phyloP scores from a whole-genome alignment of 1,284 basidiomycete genomes.

The Ceraceosorus bombacis region DNA sequence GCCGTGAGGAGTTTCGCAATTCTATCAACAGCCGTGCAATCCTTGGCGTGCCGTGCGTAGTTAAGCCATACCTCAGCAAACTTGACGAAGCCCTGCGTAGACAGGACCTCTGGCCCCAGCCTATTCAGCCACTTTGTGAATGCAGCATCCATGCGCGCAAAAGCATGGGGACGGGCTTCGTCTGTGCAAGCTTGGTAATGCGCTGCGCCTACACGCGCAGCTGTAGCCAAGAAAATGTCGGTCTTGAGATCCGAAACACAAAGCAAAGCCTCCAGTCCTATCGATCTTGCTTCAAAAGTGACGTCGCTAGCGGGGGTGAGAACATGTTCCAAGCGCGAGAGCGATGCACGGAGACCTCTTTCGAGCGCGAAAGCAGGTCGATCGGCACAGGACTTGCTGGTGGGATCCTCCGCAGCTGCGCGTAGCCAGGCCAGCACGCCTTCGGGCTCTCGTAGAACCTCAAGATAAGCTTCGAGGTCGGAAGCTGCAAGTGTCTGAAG shows the following conservation, averaged over 20 bases:
- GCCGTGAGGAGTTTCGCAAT: background rate
- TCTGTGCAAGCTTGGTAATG: conserved; percentile 16
- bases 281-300: conserved; percentile 4
- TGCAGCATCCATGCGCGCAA: conserved; percentile 16
- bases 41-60: conserved; percentile 11
- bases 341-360: background rate
- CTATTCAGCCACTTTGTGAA: conserved; percentile 14
- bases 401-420: background rate
- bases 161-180: conserved; percentile 15
- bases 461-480: background rate
- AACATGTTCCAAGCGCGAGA: background rate
- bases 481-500: background rate
- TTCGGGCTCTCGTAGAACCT: background rate
- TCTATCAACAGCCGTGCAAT: background rate
- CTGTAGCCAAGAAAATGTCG: conserved; percentile 32
- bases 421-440: background rate
- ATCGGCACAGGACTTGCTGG: background rate
- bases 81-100: background rate
- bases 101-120: background rate
- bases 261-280: conserved; percentile 22
- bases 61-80: conserved; percentile 30
- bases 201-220: conserved; percentile 18
- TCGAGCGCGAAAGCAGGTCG: conserved; percentile 8
- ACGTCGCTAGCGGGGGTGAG: background rate
- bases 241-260: conserved; percentile 25